Evolutionary conservation across 2,329 filamentous ascomycete species (phyloP).

Genomic region (Graphium sp.): DNA sequence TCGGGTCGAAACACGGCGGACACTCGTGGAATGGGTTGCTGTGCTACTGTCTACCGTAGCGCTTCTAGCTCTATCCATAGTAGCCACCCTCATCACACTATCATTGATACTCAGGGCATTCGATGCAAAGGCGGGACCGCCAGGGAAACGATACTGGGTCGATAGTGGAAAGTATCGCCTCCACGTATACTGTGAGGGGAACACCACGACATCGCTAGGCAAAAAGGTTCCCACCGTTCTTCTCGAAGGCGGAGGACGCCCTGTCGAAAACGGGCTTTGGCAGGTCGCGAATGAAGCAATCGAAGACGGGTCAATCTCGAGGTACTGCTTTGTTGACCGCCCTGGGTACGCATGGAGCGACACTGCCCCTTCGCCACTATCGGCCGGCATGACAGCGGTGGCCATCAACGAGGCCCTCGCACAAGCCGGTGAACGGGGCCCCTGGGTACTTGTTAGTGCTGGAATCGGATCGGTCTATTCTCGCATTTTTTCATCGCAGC

Average conservation of each 20-base stretch:
- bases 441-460: slow-evolving; percentile 76
- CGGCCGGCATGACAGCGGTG: slow-evolving; percentile 82
- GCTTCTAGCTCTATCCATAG: slow-evolving; percentile 49
- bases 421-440: slow-evolving; percentile 63
- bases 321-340: slow-evolving; percentile 92
- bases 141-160: slow-evolving; percentile 64
- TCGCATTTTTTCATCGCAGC: slow-evolving; percentile 77
- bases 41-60: slow-evolving; percentile 61
- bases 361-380: slow-evolving; percentile 84
- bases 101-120: slow-evolving; percentile 66
- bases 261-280: slow-evolving; percentile 66
- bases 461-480: slow-evolving; percentile 80
- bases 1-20: slow-evolving; percentile 68
- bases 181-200: slow-evolving; percentile 63
- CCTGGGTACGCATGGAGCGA: slow-evolving; percentile 80
- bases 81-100: slow-evolving; percentile 58
- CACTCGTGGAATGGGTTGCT: slow-evolving; percentile 67
- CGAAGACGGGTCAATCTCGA: slow-evolving; percentile 63
- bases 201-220: slow-evolving; percentile 38
- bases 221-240: slow-evolving; percentile 58
- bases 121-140: slow-evolving; percentile 57
- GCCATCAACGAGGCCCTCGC: slow-evolving; percentile 75
- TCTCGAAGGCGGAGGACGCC: slow-evolving; percentile 66
- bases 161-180: slow-evolving; percentile 74
- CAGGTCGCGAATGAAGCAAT: slow-evolving; percentile 62